These are phyloP conservation scores for Carpinus viminea DNA, from an alignment of 306 rosid genomes.

Conservation along the genomic window DNA sequence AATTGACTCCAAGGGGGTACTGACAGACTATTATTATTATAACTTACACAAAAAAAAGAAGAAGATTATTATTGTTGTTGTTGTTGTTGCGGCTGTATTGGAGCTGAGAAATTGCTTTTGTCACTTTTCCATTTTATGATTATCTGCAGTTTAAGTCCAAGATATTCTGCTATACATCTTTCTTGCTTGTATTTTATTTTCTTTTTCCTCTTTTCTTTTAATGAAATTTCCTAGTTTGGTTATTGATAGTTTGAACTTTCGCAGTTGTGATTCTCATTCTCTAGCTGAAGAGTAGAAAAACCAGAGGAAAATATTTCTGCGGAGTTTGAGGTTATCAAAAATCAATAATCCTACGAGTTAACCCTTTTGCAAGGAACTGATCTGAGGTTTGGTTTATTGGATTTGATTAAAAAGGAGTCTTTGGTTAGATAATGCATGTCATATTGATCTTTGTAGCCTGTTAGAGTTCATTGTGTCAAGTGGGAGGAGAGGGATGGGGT, in stretches of 20 bases:
- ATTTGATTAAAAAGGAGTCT: background rate
- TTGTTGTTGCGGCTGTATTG: background rate
- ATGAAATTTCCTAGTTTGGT: conserved; percentile 7
- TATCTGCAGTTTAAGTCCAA: background rate
- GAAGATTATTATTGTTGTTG: background rate
- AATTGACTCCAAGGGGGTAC: background rate
- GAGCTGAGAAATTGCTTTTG: background rate
- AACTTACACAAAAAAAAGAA: too few species aligned
- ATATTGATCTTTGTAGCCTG: conserved; percentile 9
- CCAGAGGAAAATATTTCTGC: conserved; percentile 4
- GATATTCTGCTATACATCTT: background rate
- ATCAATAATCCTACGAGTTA: background rate
- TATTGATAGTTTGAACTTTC: conserved; percentile 21
- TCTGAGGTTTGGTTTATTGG: background rate
- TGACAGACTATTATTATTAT: background rate
- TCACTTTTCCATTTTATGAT: background rate
- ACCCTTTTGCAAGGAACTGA: conserved; percentile 1
- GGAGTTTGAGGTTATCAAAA: background rate
- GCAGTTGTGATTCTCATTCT: conserved; percentile 22
- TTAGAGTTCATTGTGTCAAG: conserved; percentile 24
- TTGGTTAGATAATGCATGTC: background rate
- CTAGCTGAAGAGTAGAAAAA: conserved; percentile 20
- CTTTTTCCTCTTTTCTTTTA: background rate
- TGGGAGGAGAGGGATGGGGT: conserved; percentile 45
- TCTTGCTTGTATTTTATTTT: background rate